Evolutionary conservation across 2,329 filamentous ascomycete species (phyloP), one percentile per base, ranked within the genome.

Genomic region (Cladosporium sphaerospermum): DNA sequence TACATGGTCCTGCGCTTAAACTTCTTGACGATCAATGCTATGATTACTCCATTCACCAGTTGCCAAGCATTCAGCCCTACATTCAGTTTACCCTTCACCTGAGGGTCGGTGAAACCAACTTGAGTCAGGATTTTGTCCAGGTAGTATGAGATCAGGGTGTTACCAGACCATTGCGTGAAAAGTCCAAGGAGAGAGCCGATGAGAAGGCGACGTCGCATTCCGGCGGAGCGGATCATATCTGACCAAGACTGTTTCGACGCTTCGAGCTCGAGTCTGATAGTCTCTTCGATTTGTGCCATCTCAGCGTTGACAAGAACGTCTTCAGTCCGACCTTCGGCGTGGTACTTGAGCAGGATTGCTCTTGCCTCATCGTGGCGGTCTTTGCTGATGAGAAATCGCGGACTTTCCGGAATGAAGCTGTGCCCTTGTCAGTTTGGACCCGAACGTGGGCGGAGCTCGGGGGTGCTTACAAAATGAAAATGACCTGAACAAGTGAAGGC

Each of bases 201-300:
- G 40, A 78, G 61, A 31, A 79, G 66, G 28, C 78, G 71, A 54
- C 75, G 73, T 31, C 78, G 72, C 61, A 81, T 81, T 39, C 75
- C 78, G 16, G 70, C 69, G 2, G 73, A 75, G 39, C 69, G 53
- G 78, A 86, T 59, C 59, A 86, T 83, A 62, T 85, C 81, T 11
- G 78, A 57, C 65, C 84, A 87, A 56, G 72, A 77, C 44, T 71
- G 68, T 56, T 76, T 77, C 2, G 78, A 76, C 43, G 74, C 67
- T 56, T 83, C 78, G 52, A 78, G 67, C 61, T 83, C 80, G 0
- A 79, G 59, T 37, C 72, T 71, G 63, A 83, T 78, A 0, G 80
- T 80, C 3, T 75, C 73, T 49, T 76, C 70, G 58, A 84, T 84
- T 62, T 85, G 79, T 0, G 75, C 75, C 60, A 83, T 78, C 61